Evolutionary conservation across 495 filamentous ascomycete species (phyloP).

Genomic region (Hypoxylon subgilvum): DNA sequence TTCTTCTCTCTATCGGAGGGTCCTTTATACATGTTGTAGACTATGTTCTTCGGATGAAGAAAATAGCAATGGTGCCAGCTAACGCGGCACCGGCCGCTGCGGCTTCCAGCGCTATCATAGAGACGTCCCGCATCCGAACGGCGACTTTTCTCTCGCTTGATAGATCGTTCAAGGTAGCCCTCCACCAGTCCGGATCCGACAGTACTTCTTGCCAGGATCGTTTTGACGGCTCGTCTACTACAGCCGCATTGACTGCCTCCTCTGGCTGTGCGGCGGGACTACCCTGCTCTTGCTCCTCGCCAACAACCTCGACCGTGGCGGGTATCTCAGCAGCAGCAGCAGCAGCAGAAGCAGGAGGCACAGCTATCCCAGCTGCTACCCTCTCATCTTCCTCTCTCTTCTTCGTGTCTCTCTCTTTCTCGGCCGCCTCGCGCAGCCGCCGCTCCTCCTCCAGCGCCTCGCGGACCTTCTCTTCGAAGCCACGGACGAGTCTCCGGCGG

Average conservation of each 20-base stretch:
- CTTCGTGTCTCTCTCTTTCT: not conserved
- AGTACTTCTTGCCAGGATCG: slow-evolving; percentile 59
- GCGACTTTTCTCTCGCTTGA: slow-evolving; percentile 74
- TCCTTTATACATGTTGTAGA: too few species aligned
- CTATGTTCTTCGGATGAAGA: slow-evolving; percentile 54
- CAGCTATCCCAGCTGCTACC: slow-evolving; percentile 1
- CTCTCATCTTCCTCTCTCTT: slow-evolving; percentile 22
- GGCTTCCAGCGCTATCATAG: slow-evolving; percentile 71
- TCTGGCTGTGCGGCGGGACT: not conserved
- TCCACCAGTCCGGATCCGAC: slow-evolving; percentile 50
- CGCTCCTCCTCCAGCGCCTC: slow-evolving; percentile 73
- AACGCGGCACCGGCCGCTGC: slow-evolving; percentile 73
- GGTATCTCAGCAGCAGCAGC: slow-evolving; percentile 18
- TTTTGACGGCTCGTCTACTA: slow-evolving; percentile 22
- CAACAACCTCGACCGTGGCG: slow-evolving; percentile 19
- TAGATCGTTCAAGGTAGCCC: slow-evolving; percentile 53
- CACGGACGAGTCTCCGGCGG: slow-evolving; percentile 74
- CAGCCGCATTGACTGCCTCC: not conserved
- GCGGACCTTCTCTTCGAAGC: slow-evolving; percentile 68
- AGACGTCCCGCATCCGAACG: slow-evolving; percentile 75
- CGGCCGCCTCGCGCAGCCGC: slow-evolving; percentile 33
- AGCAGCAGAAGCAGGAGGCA: not conserved
- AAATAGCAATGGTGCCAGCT: slow-evolving; percentile 62
- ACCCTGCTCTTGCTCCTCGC: slow-evolving; percentile 9
- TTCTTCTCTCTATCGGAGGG: not conserved